Evolutionary conservation across 495 filamentous ascomycete species (phyloP), one percentile per base, ranked within the genome.

Genomic region (Hypomontagnella monticulosa): DNA sequence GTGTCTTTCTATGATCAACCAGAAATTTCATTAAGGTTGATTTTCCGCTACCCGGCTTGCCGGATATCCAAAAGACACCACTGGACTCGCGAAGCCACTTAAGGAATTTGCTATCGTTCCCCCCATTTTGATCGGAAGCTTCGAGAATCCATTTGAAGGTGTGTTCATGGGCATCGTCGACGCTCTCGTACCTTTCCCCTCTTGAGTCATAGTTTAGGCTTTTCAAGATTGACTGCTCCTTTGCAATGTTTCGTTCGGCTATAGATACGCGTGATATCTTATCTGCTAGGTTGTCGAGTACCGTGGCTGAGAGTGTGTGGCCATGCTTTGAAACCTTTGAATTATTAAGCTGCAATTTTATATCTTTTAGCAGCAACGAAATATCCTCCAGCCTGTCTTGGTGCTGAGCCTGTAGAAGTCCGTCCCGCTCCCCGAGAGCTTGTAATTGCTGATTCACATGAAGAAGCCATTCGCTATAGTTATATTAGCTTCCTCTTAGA

Each of bases 11-110:
- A 48, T 75, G 37, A 15, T 71, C 57, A 1, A 61, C 52, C 0
- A 80, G 15, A 30, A 66, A 78, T 30, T 73, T 75, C 77, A 79
- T 80, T 10, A 81, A 59, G 1, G 75, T 79, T 2, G 76, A 79
- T 53, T 80, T 80, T 0, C 76, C 76, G 1, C 70, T 76, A 2
- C 73, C 78, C 0, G 75, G 61, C 56, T 78, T 78, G 1, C 79
- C 79, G 0, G 63, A 69, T 3, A 80, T 40, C 76, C 76, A 80
- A 46, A 72, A 78, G 4, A 75, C 50, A 4, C 66, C 66, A 15
- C 33, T 8, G 1, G 36, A n/a, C 23, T 32, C 4, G 0, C 10
- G 19, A 2, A 67, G 57, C 63, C 63, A 67, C 16, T 41, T 36
- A 0, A 33, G 6, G 7, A 66, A 20, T 12, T 16, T 43, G 3